phyloP scores from a whole-genome alignment of 192 early-diverging fungal genomes.

The Backusella tuberculispora region DNA sequence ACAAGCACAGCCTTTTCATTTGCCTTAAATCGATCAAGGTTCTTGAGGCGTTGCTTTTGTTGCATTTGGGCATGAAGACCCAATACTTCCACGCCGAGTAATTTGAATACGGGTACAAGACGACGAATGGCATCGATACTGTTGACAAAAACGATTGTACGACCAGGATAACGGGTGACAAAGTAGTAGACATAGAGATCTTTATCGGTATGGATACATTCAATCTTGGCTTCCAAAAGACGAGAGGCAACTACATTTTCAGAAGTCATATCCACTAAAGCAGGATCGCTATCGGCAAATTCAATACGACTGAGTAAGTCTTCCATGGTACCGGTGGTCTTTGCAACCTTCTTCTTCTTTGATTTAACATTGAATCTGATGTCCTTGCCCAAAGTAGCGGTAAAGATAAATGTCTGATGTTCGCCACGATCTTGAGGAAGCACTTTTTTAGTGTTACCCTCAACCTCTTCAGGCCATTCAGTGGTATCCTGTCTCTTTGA shows the following conservation, averaged over 20 bases:
- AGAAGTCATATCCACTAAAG: constrained; percentile 74
- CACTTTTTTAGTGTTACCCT: not conserved
- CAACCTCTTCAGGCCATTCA: constrained; percentile 35
- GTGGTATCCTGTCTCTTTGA: constrained; percentile 42
- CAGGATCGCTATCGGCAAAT: constrained; percentile 76
- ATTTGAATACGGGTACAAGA: constrained; percentile 80
- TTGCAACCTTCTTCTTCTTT: constrained; percentile 40
- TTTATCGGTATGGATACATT: constrained; percentile 85
- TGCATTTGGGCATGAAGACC: constrained; percentile 96
- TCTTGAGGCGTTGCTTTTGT: constrained; percentile 92
- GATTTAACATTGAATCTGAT: constrained; percentile 51
- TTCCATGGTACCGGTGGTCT: constrained; percentile 47
- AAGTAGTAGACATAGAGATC: constrained; percentile 89
- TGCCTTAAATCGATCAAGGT: constrained; percentile 83
- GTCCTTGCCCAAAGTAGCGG: constrained; percentile 79
- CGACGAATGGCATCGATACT: constrained; percentile 92
- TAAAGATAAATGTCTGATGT: constrained; percentile 92
- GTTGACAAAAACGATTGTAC: constrained; percentile 95
- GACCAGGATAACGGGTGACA: constrained; percentile 80
- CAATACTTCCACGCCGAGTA: constrained; percentile 74
- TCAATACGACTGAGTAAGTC: constrained; percentile 76
- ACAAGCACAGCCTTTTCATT: constrained; percentile 79
- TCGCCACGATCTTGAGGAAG: not conserved
- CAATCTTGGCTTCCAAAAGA: constrained; percentile 83
- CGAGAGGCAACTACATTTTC: constrained; percentile 68